Evolutionary conservation across 495 filamentous ascomycete genomes (phyloP), one percentile per base, ranked within the genome.

Genomic region (Amphirosellinia nigrospora): DNA sequence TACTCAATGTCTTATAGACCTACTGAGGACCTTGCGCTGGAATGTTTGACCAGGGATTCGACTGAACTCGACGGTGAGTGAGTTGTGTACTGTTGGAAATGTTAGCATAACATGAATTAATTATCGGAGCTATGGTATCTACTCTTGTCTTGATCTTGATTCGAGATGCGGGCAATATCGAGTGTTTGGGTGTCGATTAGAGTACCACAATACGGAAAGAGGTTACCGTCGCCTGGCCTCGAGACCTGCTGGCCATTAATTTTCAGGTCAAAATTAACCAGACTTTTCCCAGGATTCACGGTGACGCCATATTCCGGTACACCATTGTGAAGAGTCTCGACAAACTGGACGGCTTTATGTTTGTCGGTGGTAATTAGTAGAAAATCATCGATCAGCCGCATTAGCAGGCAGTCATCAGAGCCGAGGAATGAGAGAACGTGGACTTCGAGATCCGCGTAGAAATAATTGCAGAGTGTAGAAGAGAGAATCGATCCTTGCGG

Each of bases 401-500:
- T 76, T 34, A 99, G 83, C 7, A 97, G 75, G 38, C 87, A 89
- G 9, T 92, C 82, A 3, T 83, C 79, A 3, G 74, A 73, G 2
- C 83, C 65, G 10, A 95, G 76, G 75, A 97, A 98, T 1, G 79
- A 75, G 4, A 99, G 81, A 3, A 89, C 79, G 28, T 89, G 80
- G 4, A 82, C 73, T 79, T 99, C 96, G 3, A 99, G 84, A 70
- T 94, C 88, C 4, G 91, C 95, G 75, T 98, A 98, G 77, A 98
- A 97, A 76, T 95, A 93, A 77, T 94, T 98, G 85, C 96, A 98
- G 0, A 99, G 84, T 38, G 93, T 82, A 59, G 88, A 91, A 11
- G 94, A 97, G 30, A 99, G 75, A 0, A 97, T 85, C 0, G 94
- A 97, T 43, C 96, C 96, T 79, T 99, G 96, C 0, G 96, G 94